Evolutionary conservation across 202 grass and related monocot genomes (phyloP), one percentile per base, ranked within the genome.

Genomic region (Musa balbisiana): DNA sequence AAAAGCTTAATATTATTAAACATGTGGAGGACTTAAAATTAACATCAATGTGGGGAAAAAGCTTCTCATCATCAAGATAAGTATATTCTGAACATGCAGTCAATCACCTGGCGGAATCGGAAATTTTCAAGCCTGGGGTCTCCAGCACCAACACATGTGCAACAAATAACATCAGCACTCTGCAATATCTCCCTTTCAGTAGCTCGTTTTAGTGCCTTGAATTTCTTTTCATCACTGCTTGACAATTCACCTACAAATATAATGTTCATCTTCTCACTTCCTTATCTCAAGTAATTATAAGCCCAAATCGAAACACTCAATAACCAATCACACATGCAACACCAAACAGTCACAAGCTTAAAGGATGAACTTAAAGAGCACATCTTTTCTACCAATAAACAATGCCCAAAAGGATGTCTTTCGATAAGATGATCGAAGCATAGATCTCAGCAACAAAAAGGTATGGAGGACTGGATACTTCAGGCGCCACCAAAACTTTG

Each of bases 141-240:
- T 84, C 95, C 91, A 84, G 91, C 96, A 85, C 91, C 96, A 63
- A 99, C 96, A 92, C 91, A 99, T 67, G 96, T 99, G 80, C 96
- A 99, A 71, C 91, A 99, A 93, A 99, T 95, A 51, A 99, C 96
- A 90, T 99, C 96, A 75, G 96, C 96, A 84, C 91, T 99, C 73
- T 99, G 96, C 16, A 99, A 81, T 85, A 95, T 99, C 85, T 99
- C 96, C 80, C 96, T 95, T 86, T 95, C 91, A 58, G 96, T 99
- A 11, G 96, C 87, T 76, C 96, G 84, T 88, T 99, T 99, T 83
- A 99, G 82, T 77, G 96, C 87, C 73, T 99, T 99, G 80, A 93
- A 99, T 51, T 99, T 99, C 50, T 99, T 99, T 78, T 99, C 96
- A 88, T 99, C 96, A 80, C 89, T 88, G 76, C 96, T 99, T 1